Base-by-base conservation (phyloP, 371 early-diverging fungal genomes). In the Circinella umbellata region DNA sequence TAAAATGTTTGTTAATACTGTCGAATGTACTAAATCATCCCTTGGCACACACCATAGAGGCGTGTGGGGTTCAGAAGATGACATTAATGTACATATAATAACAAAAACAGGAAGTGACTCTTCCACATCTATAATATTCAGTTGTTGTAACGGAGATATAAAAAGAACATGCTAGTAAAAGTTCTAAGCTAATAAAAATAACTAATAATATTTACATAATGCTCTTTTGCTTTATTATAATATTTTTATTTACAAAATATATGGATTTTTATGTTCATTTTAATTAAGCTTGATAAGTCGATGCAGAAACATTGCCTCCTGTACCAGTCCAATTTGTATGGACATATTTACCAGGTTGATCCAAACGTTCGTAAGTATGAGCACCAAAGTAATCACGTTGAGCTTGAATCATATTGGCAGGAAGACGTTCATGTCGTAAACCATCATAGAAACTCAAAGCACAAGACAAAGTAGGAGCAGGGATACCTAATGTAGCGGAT, bases 301-400 rank as follows among this genome's bases (percentile, higher is more conserved):
- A 79, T 46, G 80, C 82, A 59, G 88, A 84, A 64, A 93, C 92
- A 64, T 91, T 90, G 75, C 94, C 94, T 73, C 94, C 94, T 64
- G 89, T 88, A 67, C 94, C 93, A 68, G 94, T 94, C 99, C 98
- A 98, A 94, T 98, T 98, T 83, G 96, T 94, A 91, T 98, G 99
- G 64, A 94, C 79, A 72, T 78, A 92, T 46, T 73, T 82, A 66
- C 75, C 75, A 27, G 94, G 95, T 72, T 83, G 78, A 75, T 80
- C 88, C 71, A 94, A 86, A 46, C 88, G 86, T 79, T 96, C 95
- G 85, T 95, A 97, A 57, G 96, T 97, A 90, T 99, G 99, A 36
- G 98, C 98, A 73, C 91, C 99, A 89, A 99, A 99, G 92, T 95
- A 98, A 82, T 99, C 99, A 79, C 99, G 93, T 88, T 97, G 94